Evolutionary conservation across 2,329 filamentous ascomycete genomes (phyloP), one percentile per base, ranked within the genome.

Genomic region (Pseudopithomyces maydicus): DNA sequence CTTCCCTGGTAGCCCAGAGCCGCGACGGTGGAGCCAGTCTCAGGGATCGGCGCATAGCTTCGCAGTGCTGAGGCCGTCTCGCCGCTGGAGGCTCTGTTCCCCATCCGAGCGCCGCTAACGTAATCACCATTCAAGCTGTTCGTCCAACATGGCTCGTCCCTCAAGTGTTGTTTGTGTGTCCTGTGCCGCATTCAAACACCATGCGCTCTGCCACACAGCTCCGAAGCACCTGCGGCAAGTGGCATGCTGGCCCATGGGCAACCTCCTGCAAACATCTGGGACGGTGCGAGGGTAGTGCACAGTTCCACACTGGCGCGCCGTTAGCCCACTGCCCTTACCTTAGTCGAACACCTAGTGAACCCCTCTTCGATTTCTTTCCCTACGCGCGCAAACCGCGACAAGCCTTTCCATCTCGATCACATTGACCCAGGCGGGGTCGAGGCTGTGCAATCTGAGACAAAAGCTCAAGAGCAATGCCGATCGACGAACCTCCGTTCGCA

Each of bases 301-400:
- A 65, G 63, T 60, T 65, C 55, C 62, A 62, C 56, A 63, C 47
- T 56, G 47, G 59, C 59, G 52, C 41, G 19, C 32, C 45, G 52
- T 62, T 69, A 67, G 66, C 52, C 44, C 54, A 54, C 46, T 60
- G 59, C 56, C 59, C 56, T 60, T 52, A 53, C 38, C 57, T 59
- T 56, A 57, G 35, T 46, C n/a, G 22, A 54, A 44, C n/a, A 53
- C 41, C 29, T 56, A 48, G 56, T 52, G 29, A 41, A 49, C 45
- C 46, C 50, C 43, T 44, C 42, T 58, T 22, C 29, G 4, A 51
- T 52, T 49, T 52, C 33, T 49, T 35, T 29, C 23, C n/a, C 51
- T 58, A 67, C 61, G 67, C 71, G 72, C 72, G 72, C 68, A 73
- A 59, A 68, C 69, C 72, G 71, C 72, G 58, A 65, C 52, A 57